Evolutionary conservation across 306 rosid species (phyloP), one percentile per base, ranked within the genome.

Genomic region (Inga oerstediana): DNA sequence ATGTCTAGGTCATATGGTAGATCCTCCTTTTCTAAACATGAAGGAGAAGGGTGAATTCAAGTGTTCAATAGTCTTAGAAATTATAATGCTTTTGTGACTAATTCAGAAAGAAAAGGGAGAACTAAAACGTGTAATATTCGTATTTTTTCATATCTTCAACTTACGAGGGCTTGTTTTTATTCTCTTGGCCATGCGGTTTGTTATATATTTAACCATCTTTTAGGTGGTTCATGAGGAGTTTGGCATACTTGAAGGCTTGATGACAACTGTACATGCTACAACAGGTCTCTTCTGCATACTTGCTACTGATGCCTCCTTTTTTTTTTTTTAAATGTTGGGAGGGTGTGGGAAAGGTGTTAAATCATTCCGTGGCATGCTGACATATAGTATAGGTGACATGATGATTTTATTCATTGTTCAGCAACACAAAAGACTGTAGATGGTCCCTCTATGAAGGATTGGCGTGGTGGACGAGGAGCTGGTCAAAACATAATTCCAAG

Each of bases 251-350:
- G 99, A 96, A 89, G 99, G 98, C 88, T 86, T 96, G 87, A 96
- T 96, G 99, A 96, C 99, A n/a, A 96, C 99, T 61, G 99, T 96
- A 52, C 99, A 96, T 88, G 99, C 99, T 84, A 96, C 99, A 45
- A 94, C 99, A 91, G 99, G 99, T 96, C 59, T 87, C 43, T 85
- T 67, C 77, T 71, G 27, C 67, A 37, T 30, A 46, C 76, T 76
- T 44, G 44, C 46, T 46, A 34, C 66, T 72, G 44, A 52, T 37
- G 75, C 66, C 61, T 15, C n/a, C 27, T 74, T 16, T 48, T 22
- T 69, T 35, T 71, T 19, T 14, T 27, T 32, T 1, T 15, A 27
- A 13, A 51, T 32, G 74, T 45, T 4, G 51, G 51, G 51, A 41
- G 49, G 74, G 17, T 3, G 73, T 22, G 67, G 72, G 72, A 2